Evolutionary conservation across 768 basidiomycete species (phyloP).

Genomic region (Termitomyces sp.): DNA sequence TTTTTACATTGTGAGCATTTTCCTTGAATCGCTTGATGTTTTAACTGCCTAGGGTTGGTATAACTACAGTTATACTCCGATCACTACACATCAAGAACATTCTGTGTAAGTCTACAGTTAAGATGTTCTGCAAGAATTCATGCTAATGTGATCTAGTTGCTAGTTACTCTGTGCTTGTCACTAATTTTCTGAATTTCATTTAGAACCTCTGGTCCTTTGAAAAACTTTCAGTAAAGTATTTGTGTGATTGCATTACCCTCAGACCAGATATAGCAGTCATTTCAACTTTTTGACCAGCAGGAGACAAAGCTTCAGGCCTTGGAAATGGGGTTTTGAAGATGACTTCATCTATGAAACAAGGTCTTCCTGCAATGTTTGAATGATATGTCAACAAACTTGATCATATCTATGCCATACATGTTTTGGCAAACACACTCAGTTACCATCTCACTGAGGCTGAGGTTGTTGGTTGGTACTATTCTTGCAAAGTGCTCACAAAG

Average conservation of each 20-base stretch:
- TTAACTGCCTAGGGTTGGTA: neutral
- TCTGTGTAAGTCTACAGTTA: neutral
- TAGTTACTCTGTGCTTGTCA: conserved; percentile 29
- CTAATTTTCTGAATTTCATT: conserved; percentile 17
- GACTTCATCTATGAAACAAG: too few species aligned
- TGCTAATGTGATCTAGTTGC: conserved; percentile 41
- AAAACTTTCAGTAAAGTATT: too few species aligned
- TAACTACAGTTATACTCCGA: neutral
- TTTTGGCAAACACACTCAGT: conserved; percentile 53
- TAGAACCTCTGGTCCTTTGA: too few species aligned
- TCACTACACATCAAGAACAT: neutral
- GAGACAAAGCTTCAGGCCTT: too few species aligned
- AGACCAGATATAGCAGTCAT: too few species aligned
- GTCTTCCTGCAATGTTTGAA: conserved; percentile 38
- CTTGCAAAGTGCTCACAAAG: conserved; percentile 64
- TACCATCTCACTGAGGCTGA: conserved; percentile 67
- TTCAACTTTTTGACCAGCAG: too few species aligned
- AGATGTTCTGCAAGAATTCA: conserved; percentile 35
- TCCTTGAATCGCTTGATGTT: conserved; percentile 13
- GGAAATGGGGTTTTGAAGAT: too few species aligned
- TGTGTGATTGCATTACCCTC: too few species aligned
- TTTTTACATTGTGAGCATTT: conserved; percentile 15
- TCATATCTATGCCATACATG: conserved; percentile 69
- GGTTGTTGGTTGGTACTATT: conserved; percentile 71
- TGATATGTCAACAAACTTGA: conserved; percentile 61